Conservation (phyloP, 2,329 filamentous ascomycete species). For the Sporothrix sp. region DNA sequence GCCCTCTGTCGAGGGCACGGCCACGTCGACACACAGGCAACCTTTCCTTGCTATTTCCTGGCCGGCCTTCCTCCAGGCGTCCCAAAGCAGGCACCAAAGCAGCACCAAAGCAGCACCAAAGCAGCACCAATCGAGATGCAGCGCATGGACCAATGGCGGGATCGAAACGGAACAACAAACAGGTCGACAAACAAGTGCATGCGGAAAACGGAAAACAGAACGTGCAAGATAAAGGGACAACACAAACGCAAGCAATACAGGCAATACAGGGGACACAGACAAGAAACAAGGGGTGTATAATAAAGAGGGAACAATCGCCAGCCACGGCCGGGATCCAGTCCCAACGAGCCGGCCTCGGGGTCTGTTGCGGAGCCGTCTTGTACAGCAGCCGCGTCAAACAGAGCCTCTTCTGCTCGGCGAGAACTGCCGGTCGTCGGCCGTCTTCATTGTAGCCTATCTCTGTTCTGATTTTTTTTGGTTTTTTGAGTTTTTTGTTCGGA, state of each 20-base stretch:
- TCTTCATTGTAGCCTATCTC: conserved; percentile 2
- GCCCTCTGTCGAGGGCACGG: not conserved
- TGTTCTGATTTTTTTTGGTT: conserved; percentile 1
- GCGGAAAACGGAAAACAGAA: not conserved
- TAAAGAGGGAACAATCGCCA: not conserved
- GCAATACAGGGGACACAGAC: not conserved
- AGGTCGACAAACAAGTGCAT: not conserved
- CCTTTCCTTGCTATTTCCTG: no score
- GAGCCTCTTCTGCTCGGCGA: no score
- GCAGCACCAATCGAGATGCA: no score
- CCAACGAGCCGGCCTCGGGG: not conserved
- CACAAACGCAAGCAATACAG: not conserved
- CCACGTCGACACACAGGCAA: no score
- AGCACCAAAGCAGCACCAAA: no score
- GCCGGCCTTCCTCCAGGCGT: not conserved
- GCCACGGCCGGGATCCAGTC: not conserved
- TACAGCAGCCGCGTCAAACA: no score
- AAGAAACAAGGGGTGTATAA: not conserved
- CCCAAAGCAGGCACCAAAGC: not conserved
- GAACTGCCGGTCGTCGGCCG: no score
- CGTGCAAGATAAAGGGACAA: not conserved
- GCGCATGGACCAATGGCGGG: no score
- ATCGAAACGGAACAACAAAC: conserved; percentile 1
- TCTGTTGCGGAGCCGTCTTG: no score
- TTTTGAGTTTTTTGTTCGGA: not conserved